Percentiles rank a stretch among this genome's conserved stretches.
Conservation (phyloP, 2,329 filamentous ascomycete species). For the Phaeosphaeriaceae sp. region DNA sequence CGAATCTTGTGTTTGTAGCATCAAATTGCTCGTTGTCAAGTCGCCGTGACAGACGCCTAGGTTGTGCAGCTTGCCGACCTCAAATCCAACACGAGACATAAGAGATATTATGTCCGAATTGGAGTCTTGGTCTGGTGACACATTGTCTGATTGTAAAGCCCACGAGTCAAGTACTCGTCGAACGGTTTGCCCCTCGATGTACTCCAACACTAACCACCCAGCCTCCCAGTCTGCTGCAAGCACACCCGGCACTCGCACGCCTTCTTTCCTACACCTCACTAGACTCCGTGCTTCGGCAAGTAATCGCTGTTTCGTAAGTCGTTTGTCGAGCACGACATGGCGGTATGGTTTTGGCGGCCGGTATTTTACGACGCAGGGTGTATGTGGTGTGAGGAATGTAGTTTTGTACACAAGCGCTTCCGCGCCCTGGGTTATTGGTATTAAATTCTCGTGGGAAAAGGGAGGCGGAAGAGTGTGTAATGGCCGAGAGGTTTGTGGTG, state of each 20-base stretch:
- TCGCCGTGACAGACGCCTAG: conserved; percentile 93
- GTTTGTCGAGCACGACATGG: conserved; percentile 85
- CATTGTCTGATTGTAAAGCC: too few species aligned
- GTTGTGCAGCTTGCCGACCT: conserved; percentile 78
- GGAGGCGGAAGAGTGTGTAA: conserved; percentile 36
- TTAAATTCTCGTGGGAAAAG: conserved; percentile 62
- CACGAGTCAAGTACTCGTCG: conserved; percentile 72
- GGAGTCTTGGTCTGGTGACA: too few species aligned
- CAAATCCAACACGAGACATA: too few species aligned
- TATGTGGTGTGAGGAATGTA: conserved; percentile 71
- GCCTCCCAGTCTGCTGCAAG: conserved; percentile 70
- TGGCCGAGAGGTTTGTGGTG: conserved; percentile 27
- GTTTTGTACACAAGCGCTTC: conserved; percentile 94
- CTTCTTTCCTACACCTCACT: conserved; percentile 77
- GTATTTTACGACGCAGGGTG: conserved; percentile 84
- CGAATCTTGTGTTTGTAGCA: too few species aligned
- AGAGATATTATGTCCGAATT: too few species aligned
- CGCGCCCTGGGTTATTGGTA: conserved; percentile 88
- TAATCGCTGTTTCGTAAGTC: conserved; percentile 85
- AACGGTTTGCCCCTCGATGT: conserved; percentile 68
- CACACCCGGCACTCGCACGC: conserved; percentile 81
- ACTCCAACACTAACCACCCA: conserved; percentile 62
- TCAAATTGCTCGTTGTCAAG: conserved; percentile 96
- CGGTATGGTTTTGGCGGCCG: conserved; percentile 90
- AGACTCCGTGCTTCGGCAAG: conserved; percentile 88